Evolutionary conservation across 164 flowering plant genomes (phyloP), one percentile per base, ranked within the genome.

Genomic region (Kalanchoe fedtschenkoi): DNA sequence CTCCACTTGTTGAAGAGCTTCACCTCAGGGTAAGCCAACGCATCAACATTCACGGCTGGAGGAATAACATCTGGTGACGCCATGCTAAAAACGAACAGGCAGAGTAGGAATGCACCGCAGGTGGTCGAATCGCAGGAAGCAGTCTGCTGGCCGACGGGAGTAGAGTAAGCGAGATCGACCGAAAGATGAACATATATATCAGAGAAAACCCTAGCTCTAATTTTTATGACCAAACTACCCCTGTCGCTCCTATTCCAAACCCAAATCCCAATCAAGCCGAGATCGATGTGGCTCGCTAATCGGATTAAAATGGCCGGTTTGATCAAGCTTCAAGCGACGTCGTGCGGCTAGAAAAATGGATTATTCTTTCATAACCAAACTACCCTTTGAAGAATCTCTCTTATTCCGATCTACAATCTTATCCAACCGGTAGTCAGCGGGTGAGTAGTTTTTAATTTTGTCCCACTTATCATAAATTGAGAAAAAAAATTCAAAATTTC

Each of bases 1-100:
- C 56, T 51, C 56, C 56, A 51, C 56, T 51, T 51, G 56, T 51
- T 51, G 32, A 51, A 51, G 26, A 51, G 56, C 33, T 51, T 51
- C 4, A 51, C 56, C 30, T 51, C 56, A 15, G 32, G 56, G 17
- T 24, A 51, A 51, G 17, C 56, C 56, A 51, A 51, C 10, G 56
- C 24, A 51, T 51, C 56, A 51, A 24, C 56, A 2, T 26, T 26
- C 8, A 51, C 56, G 13, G 32, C 32, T 0, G 56, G 56, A 26
- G 32, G 17, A 26, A 51, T 51, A 6, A 51, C 32, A 51, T 51
- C 56, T 26, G 32, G 17, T 26, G 32, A 17, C 32, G 56, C 32
- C 56, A 51, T 51, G 13, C 28, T 51, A 32, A 51, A 51, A n/a
- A n/a, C 56, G 32, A 51, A 17, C 51, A 10, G 21, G 21, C 38